phyloP scores from a whole-genome alignment of 1,284 basidiomycete species.

The Leccinum proliferum region DNA sequence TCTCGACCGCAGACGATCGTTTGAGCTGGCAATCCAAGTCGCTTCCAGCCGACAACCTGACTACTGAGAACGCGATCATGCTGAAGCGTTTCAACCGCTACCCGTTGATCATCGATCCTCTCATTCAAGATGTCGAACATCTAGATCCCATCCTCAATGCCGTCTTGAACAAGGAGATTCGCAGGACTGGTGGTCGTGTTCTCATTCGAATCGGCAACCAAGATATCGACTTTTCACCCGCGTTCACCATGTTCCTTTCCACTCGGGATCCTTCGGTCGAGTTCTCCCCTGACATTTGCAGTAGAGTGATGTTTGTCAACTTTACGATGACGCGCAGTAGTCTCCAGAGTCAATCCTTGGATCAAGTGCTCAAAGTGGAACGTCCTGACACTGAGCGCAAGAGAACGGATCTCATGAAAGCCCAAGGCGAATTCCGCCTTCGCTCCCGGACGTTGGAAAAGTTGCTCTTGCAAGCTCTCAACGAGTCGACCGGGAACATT shows the following conservation, averaged over 20 bases:
- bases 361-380: slow-evolving; percentile 96
- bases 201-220: slow-evolving; percentile 97
- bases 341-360: slow-evolving; percentile 96
- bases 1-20: slow-evolving; percentile 96
- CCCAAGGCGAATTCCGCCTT: slow-evolving; percentile 97
- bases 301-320: slow-evolving; percentile 98
- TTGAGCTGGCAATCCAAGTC: slow-evolving; percentile 95
- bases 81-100: too few relatives aligned
- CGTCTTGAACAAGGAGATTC: slow-evolving; percentile 95
- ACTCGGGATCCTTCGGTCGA: slow-evolving; percentile 97
- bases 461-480: slow-evolving; percentile 90
- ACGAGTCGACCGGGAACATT: slow-evolving; percentile 96
- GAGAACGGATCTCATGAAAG: slow-evolving; percentile 97
- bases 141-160: slow-evolving; percentile 98
- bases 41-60: slow-evolving; percentile 91
- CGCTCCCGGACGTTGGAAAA: slow-evolving; percentile 93
- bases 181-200: slow-evolving; percentile 94
- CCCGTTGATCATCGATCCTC: slow-evolving; percentile 13
- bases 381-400: slow-evolving; percentile 96
- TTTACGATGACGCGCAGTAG: slow-evolving; percentile 99
- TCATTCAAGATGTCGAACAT: slow-evolving; percentile 98
- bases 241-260: slow-evolving; percentile 99
- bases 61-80: slow-evolving; percentile 54
- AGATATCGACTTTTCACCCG: slow-evolving; percentile 99
- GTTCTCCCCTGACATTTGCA: slow-evolving; percentile 98